A percentile compares a stretch with the other conserved stretches of the same genome.
Evolutionary conservation across 2,329 filamentous ascomycete species (phyloP).

Genomic region (Zasmidium angulare): DNA sequence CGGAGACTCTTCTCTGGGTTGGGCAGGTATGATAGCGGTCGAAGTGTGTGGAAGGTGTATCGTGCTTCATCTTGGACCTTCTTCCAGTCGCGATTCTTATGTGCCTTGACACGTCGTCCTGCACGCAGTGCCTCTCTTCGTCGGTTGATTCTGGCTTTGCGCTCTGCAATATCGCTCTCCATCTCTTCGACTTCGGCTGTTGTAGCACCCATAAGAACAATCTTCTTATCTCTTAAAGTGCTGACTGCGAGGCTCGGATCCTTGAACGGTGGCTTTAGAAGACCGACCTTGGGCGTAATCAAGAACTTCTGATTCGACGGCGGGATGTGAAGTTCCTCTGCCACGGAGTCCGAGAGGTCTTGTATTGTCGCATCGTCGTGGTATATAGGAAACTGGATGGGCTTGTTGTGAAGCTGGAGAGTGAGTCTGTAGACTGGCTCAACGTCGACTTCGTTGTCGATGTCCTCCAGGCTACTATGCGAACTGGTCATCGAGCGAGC

Average conservation of each 20-base stretch:
- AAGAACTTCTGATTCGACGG: slow-evolving; percentile 65
- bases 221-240: slow-evolving; percentile 57
- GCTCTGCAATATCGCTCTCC: slow-evolving; percentile 50
- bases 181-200: slow-evolving; percentile 60
- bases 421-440: slow-evolving; percentile 43
- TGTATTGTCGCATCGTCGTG: slow-evolving; percentile 51
- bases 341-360: slow-evolving; percentile 61
- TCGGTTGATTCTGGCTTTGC: slow-evolving; percentile 48
- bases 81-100: slow-evolving; percentile 44
- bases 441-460: slow-evolving; percentile 17
- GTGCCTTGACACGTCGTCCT: slow-evolving; percentile 37
- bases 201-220: slow-evolving; percentile 66
- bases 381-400: slow-evolving; percentile 50
- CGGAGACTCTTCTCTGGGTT: slow-evolving; percentile 67
- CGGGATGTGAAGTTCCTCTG: slow-evolving; percentile 59
- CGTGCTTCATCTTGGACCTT: slow-evolving; percentile 57
- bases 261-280: slow-evolving; percentile 65
- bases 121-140: slow-evolving; percentile 40
- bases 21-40: slow-evolving; percentile 75
- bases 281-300: slow-evolving; percentile 63
- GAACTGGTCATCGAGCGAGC: slow-evolving; percentile 7
- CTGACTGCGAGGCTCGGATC: slow-evolving; percentile 54
- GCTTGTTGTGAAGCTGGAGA: slow-evolving; percentile 56
- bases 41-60: slow-evolving; percentile 80
- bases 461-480: slow-evolving; percentile 15